phyloP scores from a whole-genome alignment of 129 eudicot species.

The Mikania micrantha region DNA sequence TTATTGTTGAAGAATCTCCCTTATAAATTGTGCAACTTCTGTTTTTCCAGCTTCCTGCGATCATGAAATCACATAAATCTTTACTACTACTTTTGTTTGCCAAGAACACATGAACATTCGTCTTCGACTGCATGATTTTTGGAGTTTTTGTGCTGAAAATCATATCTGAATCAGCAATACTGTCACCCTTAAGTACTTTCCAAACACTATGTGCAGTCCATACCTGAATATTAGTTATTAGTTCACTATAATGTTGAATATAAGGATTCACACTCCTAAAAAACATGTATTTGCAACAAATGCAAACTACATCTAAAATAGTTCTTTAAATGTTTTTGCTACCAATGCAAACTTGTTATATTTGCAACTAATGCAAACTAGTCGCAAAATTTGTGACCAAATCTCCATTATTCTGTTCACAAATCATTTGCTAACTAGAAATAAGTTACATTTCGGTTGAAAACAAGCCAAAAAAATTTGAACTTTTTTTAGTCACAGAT shows the following conservation, averaged over 20 bases:
- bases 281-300: no score
- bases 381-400: no score
- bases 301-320: no score
- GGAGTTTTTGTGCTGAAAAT: constrained; percentile 4
- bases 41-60: constrained; percentile 1
- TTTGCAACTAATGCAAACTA: no score
- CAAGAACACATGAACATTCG: background rate
- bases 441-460: no score
- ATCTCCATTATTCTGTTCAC: no score
- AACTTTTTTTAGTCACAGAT: no score
- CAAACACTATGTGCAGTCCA: background rate
- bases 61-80: constrained; percentile 11
- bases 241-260: background rate
- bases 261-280: background rate
- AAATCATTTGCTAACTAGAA: no score
- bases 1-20: background rate
- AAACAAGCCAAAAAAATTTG: no score
- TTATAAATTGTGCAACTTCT: background rate
- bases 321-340: no score
- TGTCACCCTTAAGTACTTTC: background rate
- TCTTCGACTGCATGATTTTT: constrained; percentile 1
- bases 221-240: background rate
- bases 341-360: no score
- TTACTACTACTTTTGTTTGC: background rate
- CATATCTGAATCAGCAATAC: background rate